Base-by-base conservation (phyloP, 192 early-diverging fungal genomes). In the Coemansia sp. region DNA sequence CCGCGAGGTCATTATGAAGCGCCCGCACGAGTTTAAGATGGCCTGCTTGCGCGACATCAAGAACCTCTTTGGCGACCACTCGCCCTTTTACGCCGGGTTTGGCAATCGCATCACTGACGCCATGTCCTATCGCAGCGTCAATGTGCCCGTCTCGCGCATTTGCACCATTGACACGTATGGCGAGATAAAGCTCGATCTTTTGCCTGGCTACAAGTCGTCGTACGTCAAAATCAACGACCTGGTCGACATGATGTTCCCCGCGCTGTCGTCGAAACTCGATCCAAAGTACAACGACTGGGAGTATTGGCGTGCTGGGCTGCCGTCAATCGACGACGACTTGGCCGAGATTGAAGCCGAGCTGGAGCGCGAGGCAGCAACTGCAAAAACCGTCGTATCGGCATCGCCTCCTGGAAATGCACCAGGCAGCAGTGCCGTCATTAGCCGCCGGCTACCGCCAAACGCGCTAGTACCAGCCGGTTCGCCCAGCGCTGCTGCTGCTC, bases 101-200 rank as follows among this genome's bases (percentile, higher is more conserved):
- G 96, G 96, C 35, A 97, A 99, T 74, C 85, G 96, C n/a, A 95
- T 96, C 57, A 97, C 95, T 20, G 96, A 98, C 76, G 96, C 96
- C 27, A 86, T 98, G 37, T 94, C 94, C 1, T 99, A 99, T 70
- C 90, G 94, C 45, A 91, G 88, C 66, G 97, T 99, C 46, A 90
- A 95, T 74, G 89, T 99, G 10, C 97, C 97, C 0, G 75, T 92
- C 6, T 94, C 94, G 25, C 87, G 94, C 27, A 99, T 99, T 35
- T 99, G 97, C 75, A 98, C 97, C 6, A 98, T 99, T 60, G 96
- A 98, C 68, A 84, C 93, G 1, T 83, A 89, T 12, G 96, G 97
- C 41, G 91, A 95, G 64, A 85, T 99, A 37, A 95, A 94, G 70
- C 77, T 98, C 17, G 95, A 99, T 68, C 74, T 99, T 51, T 68